Evolutionary conservation across 2,329 filamentous ascomycete species (phyloP).

Genomic region (Beauveria sp.): DNA sequence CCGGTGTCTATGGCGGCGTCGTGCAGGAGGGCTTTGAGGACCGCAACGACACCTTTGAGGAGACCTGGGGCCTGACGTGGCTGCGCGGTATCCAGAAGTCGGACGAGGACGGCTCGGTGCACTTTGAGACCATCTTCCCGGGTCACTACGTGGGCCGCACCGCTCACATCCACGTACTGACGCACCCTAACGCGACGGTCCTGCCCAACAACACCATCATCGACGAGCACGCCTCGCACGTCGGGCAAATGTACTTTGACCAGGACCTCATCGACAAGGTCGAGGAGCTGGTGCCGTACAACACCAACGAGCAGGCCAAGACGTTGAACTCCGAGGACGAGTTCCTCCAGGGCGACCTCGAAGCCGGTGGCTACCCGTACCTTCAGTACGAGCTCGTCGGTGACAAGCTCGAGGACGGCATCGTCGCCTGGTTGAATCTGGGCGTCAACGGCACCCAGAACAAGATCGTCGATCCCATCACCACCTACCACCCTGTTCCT

Average conservation of each 20-base stretch:
- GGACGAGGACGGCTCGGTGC: constrained; percentile 30
- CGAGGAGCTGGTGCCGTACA: constrained; percentile 38
- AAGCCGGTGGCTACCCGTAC: constrained; percentile 47
- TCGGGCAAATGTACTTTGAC: constrained; percentile 58
- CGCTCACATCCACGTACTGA: constrained; percentile 33
- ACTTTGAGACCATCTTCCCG: constrained; percentile 36
- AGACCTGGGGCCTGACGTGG: constrained; percentile 24
- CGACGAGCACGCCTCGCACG: constrained; percentile 43
- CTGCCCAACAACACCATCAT: constrained; percentile 43
- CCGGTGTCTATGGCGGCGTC: constrained; percentile 12
- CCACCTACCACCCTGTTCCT: constrained; percentile 7
- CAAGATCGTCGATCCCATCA: background rate
- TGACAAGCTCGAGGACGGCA: constrained; percentile 40
- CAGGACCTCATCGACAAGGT: constrained; percentile 44
- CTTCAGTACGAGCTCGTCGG: constrained; percentile 51
- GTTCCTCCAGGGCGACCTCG: constrained; percentile 38
- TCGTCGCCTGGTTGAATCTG: constrained; percentile 47
- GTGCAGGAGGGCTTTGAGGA: constrained; percentile 8
- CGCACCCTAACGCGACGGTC: constrained; percentile 25
- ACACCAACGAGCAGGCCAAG: constrained; percentile 32
- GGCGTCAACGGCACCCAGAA: constrained; percentile 32
- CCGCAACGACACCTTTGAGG: constrained; percentile 2
- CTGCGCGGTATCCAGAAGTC: constrained; percentile 34
- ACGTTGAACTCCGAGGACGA: constrained; percentile 44
- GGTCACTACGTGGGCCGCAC: constrained; percentile 35